Evolutionary conservation across 768 basidiomycete genomes (phyloP).

Genomic region (Neoboletus magnificus): DNA sequence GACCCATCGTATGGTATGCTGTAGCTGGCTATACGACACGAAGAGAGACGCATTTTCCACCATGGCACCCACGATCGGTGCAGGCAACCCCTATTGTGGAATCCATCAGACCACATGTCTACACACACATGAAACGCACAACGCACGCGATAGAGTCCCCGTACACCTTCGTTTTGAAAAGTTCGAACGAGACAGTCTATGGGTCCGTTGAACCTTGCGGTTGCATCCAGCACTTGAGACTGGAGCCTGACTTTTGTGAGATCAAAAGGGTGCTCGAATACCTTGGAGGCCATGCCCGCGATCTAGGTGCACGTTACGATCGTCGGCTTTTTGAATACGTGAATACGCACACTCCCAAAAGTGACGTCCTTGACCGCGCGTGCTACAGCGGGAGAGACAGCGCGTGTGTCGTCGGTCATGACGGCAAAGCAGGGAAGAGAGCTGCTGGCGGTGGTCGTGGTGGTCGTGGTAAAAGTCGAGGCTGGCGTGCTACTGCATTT

Average conservation of each 20-base stretch:
- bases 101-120: not conserved
- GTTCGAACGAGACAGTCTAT: slow-evolving; percentile 84
- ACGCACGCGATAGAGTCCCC: slow-evolving; percentile 84
- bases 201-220: slow-evolving; percentile 75
- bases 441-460: slow-evolving; percentile 5
- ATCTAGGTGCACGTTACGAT: slow-evolving; percentile 39
- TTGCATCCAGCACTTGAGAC: slow-evolving; percentile 75
- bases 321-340: not conserved
- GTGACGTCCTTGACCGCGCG: slow-evolving; percentile 46
- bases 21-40: slow-evolving; percentile 76
- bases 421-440: not conserved
- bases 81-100: slow-evolving; percentile 73
- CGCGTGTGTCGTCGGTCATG: slow-evolving; percentile 23
- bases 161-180: slow-evolving; percentile 73
- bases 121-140: not conserved
- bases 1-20: slow-evolving; percentile 52
- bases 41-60: slow-evolving; percentile 89
- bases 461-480: not conserved
- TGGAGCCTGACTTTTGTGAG: slow-evolving; percentile 94
- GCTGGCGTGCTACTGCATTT: slow-evolving; percentile 23
- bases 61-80: slow-evolving; percentile 89
- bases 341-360: slow-evolving; percentile 53
- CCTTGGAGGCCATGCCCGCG: slow-evolving; percentile 81
- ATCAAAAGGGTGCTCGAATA: slow-evolving; percentile 95
- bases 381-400: slow-evolving; percentile 14